Conservation (phyloP, 2,329 filamentous ascomycete genomes). For the Colletotrichum sidae region DNA sequence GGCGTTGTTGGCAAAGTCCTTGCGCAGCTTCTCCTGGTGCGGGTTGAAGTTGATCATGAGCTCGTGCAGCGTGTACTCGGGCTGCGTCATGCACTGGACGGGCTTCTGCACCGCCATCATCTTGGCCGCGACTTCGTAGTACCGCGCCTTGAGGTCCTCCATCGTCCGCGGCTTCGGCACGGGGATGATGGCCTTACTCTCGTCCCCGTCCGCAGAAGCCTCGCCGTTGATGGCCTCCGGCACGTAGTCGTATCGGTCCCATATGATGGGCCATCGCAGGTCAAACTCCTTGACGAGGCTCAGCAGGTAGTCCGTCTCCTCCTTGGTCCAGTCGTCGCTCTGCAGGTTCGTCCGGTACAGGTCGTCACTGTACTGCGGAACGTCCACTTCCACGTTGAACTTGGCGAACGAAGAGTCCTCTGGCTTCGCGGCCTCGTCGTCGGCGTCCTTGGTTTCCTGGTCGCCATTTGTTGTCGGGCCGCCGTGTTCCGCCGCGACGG, state of each 20-base stretch:
- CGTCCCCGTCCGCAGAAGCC: constrained; percentile 57
- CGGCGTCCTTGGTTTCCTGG: constrained; percentile 47
- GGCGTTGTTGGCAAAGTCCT: constrained; percentile 84
- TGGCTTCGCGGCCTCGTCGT: constrained; percentile 45
- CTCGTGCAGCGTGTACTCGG: constrained; percentile 86
- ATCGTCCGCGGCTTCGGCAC: constrained; percentile 72
- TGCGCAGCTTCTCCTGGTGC: constrained; percentile 80
- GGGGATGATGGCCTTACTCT: constrained; percentile 65
- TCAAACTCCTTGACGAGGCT: constrained; percentile 81
- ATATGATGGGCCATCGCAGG: constrained; percentile 90
- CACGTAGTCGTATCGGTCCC: constrained; percentile 88
- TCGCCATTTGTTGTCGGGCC: constrained; percentile 39
- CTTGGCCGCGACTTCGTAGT: constrained; percentile 86
- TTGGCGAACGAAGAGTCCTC: constrained; percentile 81
- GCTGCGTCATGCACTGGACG: constrained; percentile 85
- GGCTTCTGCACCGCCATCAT: constrained; percentile 86
- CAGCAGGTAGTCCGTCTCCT: constrained; percentile 94
- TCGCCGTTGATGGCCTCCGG: constrained; percentile 59
- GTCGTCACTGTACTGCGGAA: constrained; percentile 86
- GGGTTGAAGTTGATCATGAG: constrained; percentile 90
- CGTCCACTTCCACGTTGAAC: constrained; percentile 84
- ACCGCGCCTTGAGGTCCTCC: constrained; percentile 92
- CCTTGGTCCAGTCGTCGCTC: constrained; percentile 84
- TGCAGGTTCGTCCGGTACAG: constrained; percentile 84
- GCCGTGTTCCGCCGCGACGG: constrained; percentile 54